A percentile compares a stretch with the other conserved stretches of the same genome.
Evolutionary conservation across 306 rosid species (phyloP).

Genomic region (Trichosanthes cucumerina): DNA sequence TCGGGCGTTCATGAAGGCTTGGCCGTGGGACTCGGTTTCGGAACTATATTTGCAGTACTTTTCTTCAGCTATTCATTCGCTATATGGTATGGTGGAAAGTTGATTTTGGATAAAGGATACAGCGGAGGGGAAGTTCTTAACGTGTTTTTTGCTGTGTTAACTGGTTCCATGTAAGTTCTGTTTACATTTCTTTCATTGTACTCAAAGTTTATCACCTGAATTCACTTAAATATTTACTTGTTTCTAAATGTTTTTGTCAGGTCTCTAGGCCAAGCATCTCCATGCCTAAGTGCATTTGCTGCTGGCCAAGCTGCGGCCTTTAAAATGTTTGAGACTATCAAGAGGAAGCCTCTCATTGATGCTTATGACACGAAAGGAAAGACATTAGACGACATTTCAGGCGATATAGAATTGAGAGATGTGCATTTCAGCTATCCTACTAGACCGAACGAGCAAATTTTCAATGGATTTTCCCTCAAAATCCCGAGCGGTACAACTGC

Average conservation of each 20-base stretch:
- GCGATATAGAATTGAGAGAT: slow-evolving; percentile 56
- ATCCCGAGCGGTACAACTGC: slow-evolving; percentile 57
- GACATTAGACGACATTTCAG: slow-evolving; percentile 41
- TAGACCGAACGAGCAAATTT: slow-evolving; percentile 49
- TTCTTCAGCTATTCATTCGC: slow-evolving; percentile 52
- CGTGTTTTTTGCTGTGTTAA: slow-evolving; percentile 44
- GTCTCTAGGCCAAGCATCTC: slow-evolving; percentile 75
- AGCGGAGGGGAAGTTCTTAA: slow-evolving; percentile 59
- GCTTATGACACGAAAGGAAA: slow-evolving; percentile 38
- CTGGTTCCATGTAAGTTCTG: slow-evolving; percentile 57
- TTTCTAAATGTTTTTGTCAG: slow-evolving; percentile 19
- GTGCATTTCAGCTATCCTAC: slow-evolving; percentile 64
- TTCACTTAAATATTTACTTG: not conserved
- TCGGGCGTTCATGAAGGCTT: slow-evolving; percentile 48
- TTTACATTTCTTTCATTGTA: not conserved
- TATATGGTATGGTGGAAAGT: slow-evolving; percentile 64
- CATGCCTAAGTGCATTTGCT: slow-evolving; percentile 71
- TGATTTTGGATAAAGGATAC: slow-evolving; percentile 69
- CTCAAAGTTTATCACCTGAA: not conserved
- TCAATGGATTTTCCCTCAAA: slow-evolving; percentile 44
- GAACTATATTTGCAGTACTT: slow-evolving; percentile 20
- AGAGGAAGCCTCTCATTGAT: slow-evolving; percentile 66
- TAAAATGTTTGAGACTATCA: slow-evolving; percentile 70
- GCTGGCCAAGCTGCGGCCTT: slow-evolving; percentile 84
- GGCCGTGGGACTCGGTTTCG: slow-evolving; percentile 63